These are phyloP conservation scores for Seiridium unicorne DNA, from an alignment of 2,329 filamentous ascomycete genomes.

Conservation along the genomic window DNA sequence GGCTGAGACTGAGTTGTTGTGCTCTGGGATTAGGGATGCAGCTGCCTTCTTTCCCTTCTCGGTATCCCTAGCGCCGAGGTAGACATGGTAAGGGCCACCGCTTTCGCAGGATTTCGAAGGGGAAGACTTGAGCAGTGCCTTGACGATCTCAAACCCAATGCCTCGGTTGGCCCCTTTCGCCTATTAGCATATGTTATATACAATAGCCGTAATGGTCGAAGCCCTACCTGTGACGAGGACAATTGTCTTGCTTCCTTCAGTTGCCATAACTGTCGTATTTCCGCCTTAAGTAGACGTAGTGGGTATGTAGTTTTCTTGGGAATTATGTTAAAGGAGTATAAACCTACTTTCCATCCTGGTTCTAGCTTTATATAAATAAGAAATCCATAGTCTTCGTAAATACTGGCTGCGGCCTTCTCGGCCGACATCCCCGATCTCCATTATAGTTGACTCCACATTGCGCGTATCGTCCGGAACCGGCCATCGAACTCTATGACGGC, in stretches of 20 bases:
- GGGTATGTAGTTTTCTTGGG: background rate
- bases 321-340: too few species aligned
- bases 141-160: constrained; percentile 18
- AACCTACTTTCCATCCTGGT: too few species aligned
- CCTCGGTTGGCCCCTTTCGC: constrained; percentile 16
- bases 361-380: too few species aligned
- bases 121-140: constrained; percentile 12
- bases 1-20: constrained; percentile 15
- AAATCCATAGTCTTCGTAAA: too few species aligned
- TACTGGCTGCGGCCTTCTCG: background rate
- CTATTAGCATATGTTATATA: background rate
- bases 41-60: constrained; percentile 11
- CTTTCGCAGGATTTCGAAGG: background rate
- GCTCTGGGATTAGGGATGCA: background rate
- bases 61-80: constrained; percentile 15
- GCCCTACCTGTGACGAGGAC: constrained; percentile 16
- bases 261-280: background rate
- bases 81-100: constrained; percentile 17
- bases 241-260: constrained; percentile 13
- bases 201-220: too few species aligned
- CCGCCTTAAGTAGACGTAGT: background rate
- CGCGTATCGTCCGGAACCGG: background rate
- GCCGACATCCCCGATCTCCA: background rate
- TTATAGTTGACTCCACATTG: background rate
- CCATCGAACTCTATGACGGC: background rate